These are phyloP conservation scores for Hebeloma cylindrosporum DNA, from an alignment of 768 basidiomycete genomes.

Conservation along the genomic window DNA sequence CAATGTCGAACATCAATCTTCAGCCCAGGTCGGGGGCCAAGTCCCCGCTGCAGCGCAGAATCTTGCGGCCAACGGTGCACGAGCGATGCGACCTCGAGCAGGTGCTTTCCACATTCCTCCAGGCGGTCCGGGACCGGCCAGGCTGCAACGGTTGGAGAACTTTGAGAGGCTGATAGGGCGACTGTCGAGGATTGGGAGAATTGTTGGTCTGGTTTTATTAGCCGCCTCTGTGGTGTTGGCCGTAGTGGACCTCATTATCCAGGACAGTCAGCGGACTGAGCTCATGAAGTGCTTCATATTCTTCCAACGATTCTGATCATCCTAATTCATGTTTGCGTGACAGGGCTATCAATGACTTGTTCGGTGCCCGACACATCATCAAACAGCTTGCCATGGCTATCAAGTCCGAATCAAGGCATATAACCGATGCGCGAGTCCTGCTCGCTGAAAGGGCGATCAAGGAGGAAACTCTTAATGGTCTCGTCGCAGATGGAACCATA, in stretches of 20 bases:
- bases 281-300: background rate
- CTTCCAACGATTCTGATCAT: background rate
- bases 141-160: background rate
- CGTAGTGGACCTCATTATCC: background rate
- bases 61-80: background rate
- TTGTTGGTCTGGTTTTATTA: background rate
- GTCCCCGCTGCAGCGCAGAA: background rate
- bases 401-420: conserved; percentile 1
- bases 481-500: background rate
- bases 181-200: background rate
- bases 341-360: background rate
- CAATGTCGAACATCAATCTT: background rate
- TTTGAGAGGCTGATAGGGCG: background rate
- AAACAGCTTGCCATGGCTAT: conserved; percentile 1
- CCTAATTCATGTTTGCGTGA: background rate
- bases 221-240: background rate
- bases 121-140: background rate
- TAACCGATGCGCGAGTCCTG: background rate
- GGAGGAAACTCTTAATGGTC: background rate
- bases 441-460: background rate
- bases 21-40: background rate
- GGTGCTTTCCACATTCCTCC: background rate
- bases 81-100: background rate
- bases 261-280: background rate
- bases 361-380: background rate